Conservation (phyloP, 495 filamentous ascomycete genomes). For the Jackrogersella multiformis region DNA sequence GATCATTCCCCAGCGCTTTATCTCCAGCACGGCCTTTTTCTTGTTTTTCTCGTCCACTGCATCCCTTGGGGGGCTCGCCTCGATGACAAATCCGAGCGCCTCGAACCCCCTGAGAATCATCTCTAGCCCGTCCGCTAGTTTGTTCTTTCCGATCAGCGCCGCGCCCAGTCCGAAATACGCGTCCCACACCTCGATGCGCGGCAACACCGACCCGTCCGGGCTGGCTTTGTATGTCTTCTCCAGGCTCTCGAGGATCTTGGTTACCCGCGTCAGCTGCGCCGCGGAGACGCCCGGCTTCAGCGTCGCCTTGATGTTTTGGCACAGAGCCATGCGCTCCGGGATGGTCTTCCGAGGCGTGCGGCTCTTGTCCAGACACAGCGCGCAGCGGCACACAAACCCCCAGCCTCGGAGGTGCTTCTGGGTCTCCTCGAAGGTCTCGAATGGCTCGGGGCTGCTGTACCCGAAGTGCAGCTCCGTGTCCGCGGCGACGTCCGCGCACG, state of each 20-base stretch:
- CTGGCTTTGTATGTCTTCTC: conserved; percentile 47
- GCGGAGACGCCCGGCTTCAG: background rate
- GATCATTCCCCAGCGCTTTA: conserved; percentile 56
- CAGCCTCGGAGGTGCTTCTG: conserved; percentile 45
- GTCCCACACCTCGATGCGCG: conserved; percentile 45
- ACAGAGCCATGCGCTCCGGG: background rate
- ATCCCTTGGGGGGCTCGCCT: conserved; percentile 42
- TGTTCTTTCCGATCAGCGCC: conserved; percentile 10
- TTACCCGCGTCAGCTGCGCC: conserved; percentile 25
- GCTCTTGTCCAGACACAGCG: conserved; percentile 47
- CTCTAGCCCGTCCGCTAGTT: conserved; percentile 41
- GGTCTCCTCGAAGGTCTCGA: conserved; percentile 20
- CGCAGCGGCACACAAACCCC: conserved; percentile 58
- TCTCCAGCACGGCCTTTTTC: conserved; percentile 35
- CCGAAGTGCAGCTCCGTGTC: conserved; percentile 34
- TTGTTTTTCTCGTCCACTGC: background rate
- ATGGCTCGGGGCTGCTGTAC: conserved; percentile 37
- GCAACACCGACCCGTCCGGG: conserved; percentile 46
- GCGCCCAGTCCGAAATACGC: conserved; percentile 46
- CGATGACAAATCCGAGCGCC: conserved; percentile 55
- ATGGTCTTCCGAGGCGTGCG: conserved; percentile 11
- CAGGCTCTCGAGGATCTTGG: conserved; percentile 33
- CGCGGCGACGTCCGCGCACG: conserved; percentile 52
- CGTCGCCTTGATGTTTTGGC: background rate
- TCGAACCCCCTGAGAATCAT: conserved; percentile 46